Evolutionary conservation across 1,284 basidiomycete species (phyloP), one percentile per base, ranked within the genome.

Genomic region (Wolfiporia cocos): DNA sequence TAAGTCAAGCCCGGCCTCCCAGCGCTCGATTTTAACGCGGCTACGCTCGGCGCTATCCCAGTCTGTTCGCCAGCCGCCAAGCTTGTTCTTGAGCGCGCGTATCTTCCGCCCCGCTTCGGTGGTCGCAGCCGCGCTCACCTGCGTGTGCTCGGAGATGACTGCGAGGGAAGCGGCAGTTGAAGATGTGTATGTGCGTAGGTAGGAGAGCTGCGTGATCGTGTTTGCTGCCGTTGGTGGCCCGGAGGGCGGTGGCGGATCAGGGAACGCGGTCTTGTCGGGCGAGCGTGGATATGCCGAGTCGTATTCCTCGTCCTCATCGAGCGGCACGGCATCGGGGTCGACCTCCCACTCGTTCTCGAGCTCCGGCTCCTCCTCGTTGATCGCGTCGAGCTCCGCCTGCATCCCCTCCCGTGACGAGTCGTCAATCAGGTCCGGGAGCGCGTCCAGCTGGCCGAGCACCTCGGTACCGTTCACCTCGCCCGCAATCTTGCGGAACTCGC

Each of bases 31-130:
- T 58, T 68, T 75, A 43, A 72, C 52, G 31, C 83, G 73, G 53
- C 87, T 90, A 37, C 76, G 71, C 60, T 90, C 86, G 30, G 85
- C 86, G 49, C 78, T 85, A 49, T 90, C 86, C 73, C 80, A 86
- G 42, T 90, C 86, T 26, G 73, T 72, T 42, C 80, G 70, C 80
- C 83, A 86, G 19, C 78, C 83, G 4, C 80, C 81, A 20, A 90
- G 63, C 52, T 85, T 86, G 56, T 89, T 89, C 66, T 86, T 87
- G 46, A 88, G 63, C 15, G 84, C 82, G 35, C 87, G 81, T 41
- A 90, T 81, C 63, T 85, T 87, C 37, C 86, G 71, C 34, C 86
- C 87, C 2, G 87, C 84, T 47, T 90, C 87, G 2, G 86, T 78
- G 9, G 86, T 86, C 3, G 81, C 83, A 0, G 83, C 87, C 15